Evolutionary conservation across 2,329 filamentous ascomycete species (phyloP).

Genomic region (Verticillium dahliae): DNA sequence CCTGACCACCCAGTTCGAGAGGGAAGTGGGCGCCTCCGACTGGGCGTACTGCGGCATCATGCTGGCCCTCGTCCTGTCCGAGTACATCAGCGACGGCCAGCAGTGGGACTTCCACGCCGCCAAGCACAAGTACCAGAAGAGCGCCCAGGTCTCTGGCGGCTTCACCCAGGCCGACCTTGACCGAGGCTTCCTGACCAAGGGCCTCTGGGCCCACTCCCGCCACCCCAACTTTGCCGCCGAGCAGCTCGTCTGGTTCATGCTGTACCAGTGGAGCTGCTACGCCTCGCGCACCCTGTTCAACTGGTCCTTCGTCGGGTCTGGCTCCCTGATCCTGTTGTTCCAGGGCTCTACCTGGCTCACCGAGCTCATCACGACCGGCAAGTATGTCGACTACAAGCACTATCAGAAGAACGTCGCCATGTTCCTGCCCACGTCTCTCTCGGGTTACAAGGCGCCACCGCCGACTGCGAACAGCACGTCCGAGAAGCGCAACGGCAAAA

Average conservation of each 20-base stretch:
- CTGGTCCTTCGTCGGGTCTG: slow-evolving; percentile 69
- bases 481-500: slow-evolving; percentile 22
- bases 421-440: slow-evolving; percentile 62
- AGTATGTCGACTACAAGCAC: slow-evolving; percentile 81
- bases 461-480: slow-evolving; percentile 45
- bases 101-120: slow-evolving; percentile 87
- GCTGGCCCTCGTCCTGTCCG: slow-evolving; percentile 50
- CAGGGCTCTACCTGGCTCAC: slow-evolving; percentile 86
- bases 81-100: slow-evolving; percentile 83
- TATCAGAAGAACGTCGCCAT: slow-evolving; percentile 80
- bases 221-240: slow-evolving; percentile 96
- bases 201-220: slow-evolving; percentile 80
- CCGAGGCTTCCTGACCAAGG: slow-evolving; percentile 78
- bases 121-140: slow-evolving; percentile 68
- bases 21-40: slow-evolving; percentile 36
- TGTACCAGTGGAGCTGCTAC: slow-evolving; percentile 86
- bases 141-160: slow-evolving; percentile 60
- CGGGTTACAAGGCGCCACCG: slow-evolving; percentile 30
- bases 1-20: slow-evolving; percentile 60
- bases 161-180: slow-evolving; percentile 73
- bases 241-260: slow-evolving; percentile 78
- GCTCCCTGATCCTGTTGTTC: slow-evolving; percentile 72
- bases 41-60: slow-evolving; percentile 37
- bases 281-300: slow-evolving; percentile 64
- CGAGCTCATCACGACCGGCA: slow-evolving; percentile 69